Evolutionary conservation across 1,284 basidiomycete species (phyloP).

Genomic region (Trametes polyzona): DNA sequence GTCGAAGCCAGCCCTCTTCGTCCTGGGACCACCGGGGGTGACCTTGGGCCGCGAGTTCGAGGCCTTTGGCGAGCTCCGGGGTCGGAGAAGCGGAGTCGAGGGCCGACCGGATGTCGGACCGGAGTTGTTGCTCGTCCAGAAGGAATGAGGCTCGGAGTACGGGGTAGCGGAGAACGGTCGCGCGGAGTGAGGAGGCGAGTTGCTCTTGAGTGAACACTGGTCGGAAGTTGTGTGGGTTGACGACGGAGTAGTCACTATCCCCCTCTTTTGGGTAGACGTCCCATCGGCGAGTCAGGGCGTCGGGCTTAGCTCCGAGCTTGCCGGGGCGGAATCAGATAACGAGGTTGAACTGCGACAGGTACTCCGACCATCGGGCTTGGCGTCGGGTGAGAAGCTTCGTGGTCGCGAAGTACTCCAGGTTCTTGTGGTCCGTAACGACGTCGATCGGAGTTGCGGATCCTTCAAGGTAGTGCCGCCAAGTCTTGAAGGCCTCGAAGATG

Average conservation of each 20-base stretch:
- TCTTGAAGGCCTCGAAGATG: no score
- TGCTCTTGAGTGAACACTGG: conserved; percentile 31
- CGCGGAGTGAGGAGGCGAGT: conserved; percentile 19
- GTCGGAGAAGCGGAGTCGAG: conserved; percentile 1
- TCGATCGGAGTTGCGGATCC: no score
- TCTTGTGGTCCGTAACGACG: no score
- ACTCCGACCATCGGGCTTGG: no score
- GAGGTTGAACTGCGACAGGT: no score
- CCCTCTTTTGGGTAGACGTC: no score
- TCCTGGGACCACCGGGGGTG: background rate
- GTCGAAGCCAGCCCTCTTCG: background rate
- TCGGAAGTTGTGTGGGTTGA: conserved; percentile 35
- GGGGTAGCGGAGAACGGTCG: conserved; percentile 16
- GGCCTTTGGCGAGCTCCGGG: background rate
- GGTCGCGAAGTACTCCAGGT: no score
- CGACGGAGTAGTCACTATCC: conserved; percentile 26
- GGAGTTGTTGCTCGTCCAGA: conserved; percentile 9
- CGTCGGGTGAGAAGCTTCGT: no score
- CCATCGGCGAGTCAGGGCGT: no score
- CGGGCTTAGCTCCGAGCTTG: no score
- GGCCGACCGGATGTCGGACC: conserved; percentile 12
- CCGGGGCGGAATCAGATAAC: no score
- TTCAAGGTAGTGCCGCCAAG: no score
- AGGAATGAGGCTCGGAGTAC: conserved; percentile 13
- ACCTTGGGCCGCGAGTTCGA: background rate